A percentile compares a stretch with the other conserved stretches of the same genome.
These are phyloP conservation scores for Naematelia aurantialba DNA, from an alignment of 768 basidiomycete species.

Conservation along the genomic window DNA sequence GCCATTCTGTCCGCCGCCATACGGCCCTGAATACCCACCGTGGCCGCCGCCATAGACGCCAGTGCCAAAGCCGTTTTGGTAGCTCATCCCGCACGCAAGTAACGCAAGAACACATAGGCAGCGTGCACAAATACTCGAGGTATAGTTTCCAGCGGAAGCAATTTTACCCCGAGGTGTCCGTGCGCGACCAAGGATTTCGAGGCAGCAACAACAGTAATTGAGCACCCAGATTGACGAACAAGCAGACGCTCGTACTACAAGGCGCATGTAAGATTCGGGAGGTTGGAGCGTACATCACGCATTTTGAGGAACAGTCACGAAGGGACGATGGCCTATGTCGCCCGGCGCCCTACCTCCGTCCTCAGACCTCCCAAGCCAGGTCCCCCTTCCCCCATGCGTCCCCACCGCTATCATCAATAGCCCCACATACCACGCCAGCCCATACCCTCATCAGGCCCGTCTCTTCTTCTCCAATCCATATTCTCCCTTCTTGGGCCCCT, in stretches of 20 bases:
- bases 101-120: not conserved
- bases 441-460: constrained; percentile 31
- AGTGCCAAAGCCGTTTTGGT: constrained; percentile 18
- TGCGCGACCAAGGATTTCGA: too few relatives aligned
- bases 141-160: not conserved
- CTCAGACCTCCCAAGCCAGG: constrained; percentile 36
- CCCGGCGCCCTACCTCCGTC: not conserved
- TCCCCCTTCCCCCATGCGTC: constrained; percentile 33
- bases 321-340: too few relatives aligned
- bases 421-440: constrained; percentile 27
- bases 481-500: constrained; percentile 9
- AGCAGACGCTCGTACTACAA: too few relatives aligned
- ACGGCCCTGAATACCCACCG: too few relatives aligned
- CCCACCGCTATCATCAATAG: constrained; percentile 32
- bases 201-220: too few relatives aligned
- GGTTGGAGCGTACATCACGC: too few relatives aligned
- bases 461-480: constrained; percentile 44
- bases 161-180: too few relatives aligned
- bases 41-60: constrained; percentile 2
- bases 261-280: too few relatives aligned
- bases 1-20: constrained; percentile 27
- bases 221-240: not conserved
- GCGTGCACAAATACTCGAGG: too few relatives aligned
- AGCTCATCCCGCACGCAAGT: constrained; percentile 14
- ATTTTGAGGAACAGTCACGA: too few relatives aligned